Conservation (phyloP, 2,329 filamentous ascomycete species). For the Aaosphaeria pasadenensis region DNA sequence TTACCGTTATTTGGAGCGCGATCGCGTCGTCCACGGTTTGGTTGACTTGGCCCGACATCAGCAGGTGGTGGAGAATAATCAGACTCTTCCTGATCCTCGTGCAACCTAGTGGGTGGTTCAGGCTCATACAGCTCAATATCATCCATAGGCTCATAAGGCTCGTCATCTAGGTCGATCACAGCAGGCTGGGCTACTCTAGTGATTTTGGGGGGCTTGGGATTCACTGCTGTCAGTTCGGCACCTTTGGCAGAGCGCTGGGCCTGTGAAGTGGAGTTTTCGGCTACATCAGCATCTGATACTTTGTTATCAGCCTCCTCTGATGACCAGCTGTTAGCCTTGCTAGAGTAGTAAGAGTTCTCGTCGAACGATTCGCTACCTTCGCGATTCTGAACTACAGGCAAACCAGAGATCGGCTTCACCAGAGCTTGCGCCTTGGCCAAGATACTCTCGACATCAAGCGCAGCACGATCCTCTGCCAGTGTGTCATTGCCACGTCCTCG, state of each 20-base stretch:
- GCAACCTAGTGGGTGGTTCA: constrained; percentile 17
- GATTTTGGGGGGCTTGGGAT: constrained; percentile 4
- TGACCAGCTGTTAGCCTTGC: constrained; percentile 76
- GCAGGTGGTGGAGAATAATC: constrained; percentile 47
- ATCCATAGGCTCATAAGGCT: constrained; percentile 37
- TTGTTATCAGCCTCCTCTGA: constrained; percentile 42
- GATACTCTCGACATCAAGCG: constrained; percentile 42
- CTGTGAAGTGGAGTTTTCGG: constrained; percentile 19
- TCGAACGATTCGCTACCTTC: constrained; percentile 81
- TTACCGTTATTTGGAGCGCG: constrained; percentile 16
- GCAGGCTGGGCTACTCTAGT: constrained; percentile 14
- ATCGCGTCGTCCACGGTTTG: constrained; percentile 22
- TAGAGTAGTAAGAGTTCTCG: constrained; percentile 94
- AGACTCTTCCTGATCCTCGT: constrained; percentile 37
- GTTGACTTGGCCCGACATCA: constrained; percentile 29
- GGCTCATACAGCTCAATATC: constrained; percentile 39
- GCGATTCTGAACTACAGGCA: constrained; percentile 56
- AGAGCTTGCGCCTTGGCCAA: constrained; percentile 63
- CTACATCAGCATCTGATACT: constrained; percentile 25
- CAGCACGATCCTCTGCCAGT: constrained; percentile 44
- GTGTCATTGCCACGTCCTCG: constrained; percentile 50
- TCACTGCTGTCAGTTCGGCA: background rate
- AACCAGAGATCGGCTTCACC: constrained; percentile 66
- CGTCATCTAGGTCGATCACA: constrained; percentile 37
- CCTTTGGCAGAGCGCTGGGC: constrained; percentile 16